These are phyloP conservation scores for Cutaneotrichosporon cutaneum DNA, from an alignment of 1,284 basidiomycete species.

Conservation along the genomic window DNA sequence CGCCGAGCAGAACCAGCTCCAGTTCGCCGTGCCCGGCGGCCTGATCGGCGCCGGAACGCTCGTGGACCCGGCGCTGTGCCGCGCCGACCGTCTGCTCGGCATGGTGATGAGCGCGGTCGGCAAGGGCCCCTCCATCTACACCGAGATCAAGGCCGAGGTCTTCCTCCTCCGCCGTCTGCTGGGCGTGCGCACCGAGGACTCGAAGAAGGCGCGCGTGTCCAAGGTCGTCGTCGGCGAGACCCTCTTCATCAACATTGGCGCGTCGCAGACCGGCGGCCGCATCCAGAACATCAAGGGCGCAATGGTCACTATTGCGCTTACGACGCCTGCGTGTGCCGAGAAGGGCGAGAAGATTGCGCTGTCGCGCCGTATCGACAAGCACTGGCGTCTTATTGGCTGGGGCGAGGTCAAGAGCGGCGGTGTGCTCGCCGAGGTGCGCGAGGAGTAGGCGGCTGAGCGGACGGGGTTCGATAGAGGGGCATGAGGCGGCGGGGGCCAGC, in stretches of 20 bases:
- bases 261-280: conserved; percentile 88
- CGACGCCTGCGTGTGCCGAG: conserved; percentile 88
- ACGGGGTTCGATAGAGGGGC: not conserved
- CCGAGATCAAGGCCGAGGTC: conserved; percentile 62
- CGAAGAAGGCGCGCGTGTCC: conserved; percentile 91
- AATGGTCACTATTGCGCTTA: conserved; percentile 86
- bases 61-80: conserved; percentile 93
- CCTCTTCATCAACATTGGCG: conserved; percentile 89
- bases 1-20: conserved; percentile 90
- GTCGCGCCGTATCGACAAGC: conserved; percentile 90
- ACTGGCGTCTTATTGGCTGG: conserved; percentile 71
- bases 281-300: conserved; percentile 89
- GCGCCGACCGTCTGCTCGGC: conserved; percentile 93
- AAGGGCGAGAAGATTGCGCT: conserved; percentile 93
- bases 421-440: conserved; percentile 40
- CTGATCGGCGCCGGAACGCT: conserved; percentile 97
- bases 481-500: not conserved
- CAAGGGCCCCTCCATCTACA: conserved; percentile 88
- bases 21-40: conserved; percentile 96
- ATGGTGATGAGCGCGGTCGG: conserved; percentile 94
- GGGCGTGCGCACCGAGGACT: conserved; percentile 98
- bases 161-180: conserved; percentile 91
- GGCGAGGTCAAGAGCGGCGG: conserved; percentile 48
- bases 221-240: conserved; percentile 93
- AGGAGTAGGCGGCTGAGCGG: conserved; percentile 9